phyloP scores from a whole-genome alignment of 768 basidiomycete species.

The Mycena rosella region DNA sequence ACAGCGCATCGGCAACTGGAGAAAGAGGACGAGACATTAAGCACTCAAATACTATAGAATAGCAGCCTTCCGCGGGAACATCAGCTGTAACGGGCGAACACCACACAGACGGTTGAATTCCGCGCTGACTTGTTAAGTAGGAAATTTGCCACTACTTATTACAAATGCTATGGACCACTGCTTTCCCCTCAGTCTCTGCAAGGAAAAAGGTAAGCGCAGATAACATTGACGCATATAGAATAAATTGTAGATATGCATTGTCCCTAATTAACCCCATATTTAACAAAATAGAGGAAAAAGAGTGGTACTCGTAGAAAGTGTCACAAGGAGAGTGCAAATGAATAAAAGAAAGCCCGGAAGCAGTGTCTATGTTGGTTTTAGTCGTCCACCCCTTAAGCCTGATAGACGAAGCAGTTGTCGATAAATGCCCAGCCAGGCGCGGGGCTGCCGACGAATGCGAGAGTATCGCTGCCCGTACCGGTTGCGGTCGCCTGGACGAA shows the following conservation, averaged over 20 bases:
- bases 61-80: too few species aligned
- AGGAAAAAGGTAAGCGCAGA: neutral
- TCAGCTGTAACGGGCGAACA: too few species aligned
- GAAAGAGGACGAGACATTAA: too few species aligned
- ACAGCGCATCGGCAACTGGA: too few species aligned
- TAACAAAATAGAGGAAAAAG: neutral
- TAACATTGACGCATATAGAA: neutral
- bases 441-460: slow-evolving; percentile 56
- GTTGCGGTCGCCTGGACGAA: slow-evolving; percentile 49
- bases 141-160: too few species aligned
- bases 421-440: slow-evolving; percentile 64
- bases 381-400: slow-evolving; percentile 1
- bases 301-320: slow-evolving; percentile 1
- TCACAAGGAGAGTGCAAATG: slow-evolving; percentile 4
- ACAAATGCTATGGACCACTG: too few species aligned
- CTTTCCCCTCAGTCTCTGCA: too few species aligned
- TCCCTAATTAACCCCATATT: slow-evolving; percentile 6
- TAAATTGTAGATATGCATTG: neutral
- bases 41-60: too few species aligned
- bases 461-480: slow-evolving; percentile 51
- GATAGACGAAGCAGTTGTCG: slow-evolving; percentile 54
- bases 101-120: too few species aligned
- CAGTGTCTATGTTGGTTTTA: slow-evolving; percentile 1
- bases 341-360: neutral
- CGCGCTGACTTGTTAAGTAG: too few species aligned